phyloP scores from a whole-genome alignment of 805 yeast species.

The Candida corydali region DNA sequence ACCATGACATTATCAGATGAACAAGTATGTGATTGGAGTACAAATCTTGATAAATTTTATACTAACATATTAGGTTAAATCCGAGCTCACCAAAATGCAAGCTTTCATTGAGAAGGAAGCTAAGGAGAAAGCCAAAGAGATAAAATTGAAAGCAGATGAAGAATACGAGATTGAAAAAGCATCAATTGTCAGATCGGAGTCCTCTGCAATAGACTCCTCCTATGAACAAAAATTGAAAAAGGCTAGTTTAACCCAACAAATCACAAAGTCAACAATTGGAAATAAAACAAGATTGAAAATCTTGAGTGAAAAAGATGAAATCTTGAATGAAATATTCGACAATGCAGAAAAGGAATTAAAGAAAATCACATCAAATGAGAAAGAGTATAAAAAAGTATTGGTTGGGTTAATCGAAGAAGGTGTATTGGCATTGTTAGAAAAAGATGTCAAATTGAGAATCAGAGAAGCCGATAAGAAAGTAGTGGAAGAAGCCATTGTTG shows the following conservation, averaged over 20 bases:
- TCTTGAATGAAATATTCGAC: constrained; percentile 69
- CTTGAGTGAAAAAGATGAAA: constrained; percentile 74
- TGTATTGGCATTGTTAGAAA: constrained; percentile 69
- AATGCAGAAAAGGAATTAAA: constrained; percentile 62
- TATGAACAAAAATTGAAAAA: constrained; percentile 85
- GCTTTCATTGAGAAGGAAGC: constrained; percentile 99
- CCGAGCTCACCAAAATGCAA: constrained; percentile 96
- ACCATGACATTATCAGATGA: constrained; percentile 12
- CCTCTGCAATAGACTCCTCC: constrained; percentile 76
- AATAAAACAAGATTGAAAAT: constrained; percentile 93
- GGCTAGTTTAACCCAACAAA: constrained; percentile 89
- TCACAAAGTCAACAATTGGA: constrained; percentile 89
- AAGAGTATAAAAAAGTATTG: constrained; percentile 64
- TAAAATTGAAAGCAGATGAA: constrained; percentile 93
- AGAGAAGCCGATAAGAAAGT: constrained; percentile 60
- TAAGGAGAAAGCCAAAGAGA: constrained; percentile 96
- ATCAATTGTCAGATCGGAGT: constrained; percentile 87
- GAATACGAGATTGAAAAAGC: constrained; percentile 98
- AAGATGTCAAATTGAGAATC: constrained; percentile 58
- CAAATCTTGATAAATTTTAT: background rate
- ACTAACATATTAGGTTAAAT: constrained; percentile 60
- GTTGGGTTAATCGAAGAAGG: constrained; percentile 77
- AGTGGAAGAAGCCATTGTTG: constrained; percentile 58
- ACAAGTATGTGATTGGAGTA: constrained; percentile 9
- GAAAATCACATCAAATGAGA: constrained; percentile 49